phyloP scores from a whole-genome alignment of 345 rosid genomes.

The Populus simonii region DNA sequence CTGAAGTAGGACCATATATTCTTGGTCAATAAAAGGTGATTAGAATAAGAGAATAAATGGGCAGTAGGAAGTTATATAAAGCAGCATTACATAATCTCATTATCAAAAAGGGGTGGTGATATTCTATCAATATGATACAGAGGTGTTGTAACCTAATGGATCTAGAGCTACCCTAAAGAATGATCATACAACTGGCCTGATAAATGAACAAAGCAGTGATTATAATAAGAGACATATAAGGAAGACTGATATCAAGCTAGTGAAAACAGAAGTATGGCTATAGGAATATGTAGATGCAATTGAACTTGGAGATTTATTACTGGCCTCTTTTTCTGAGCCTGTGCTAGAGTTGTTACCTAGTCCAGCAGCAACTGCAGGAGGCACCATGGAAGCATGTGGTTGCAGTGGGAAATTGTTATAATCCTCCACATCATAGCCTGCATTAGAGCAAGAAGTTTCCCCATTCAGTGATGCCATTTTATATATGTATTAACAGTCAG shows the following conservation, averaged over 20 bases:
- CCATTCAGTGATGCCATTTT: not conserved
- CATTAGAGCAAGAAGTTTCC: not conserved
- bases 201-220: conserved; percentile 1
- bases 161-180: not conserved
- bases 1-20: not conserved
- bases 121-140: not conserved
- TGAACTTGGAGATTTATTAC: conserved; percentile 34
- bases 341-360: conserved; percentile 34
- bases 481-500: not conserved
- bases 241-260: conserved; percentile 13
- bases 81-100: not conserved
- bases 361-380: conserved; percentile 71
- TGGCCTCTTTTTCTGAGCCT: conserved; percentile 29
- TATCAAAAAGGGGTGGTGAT: not conserved
- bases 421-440: conserved; percentile 70
- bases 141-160: not conserved
- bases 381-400: conserved; percentile 41
- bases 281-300: conserved; percentile 19
- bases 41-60: not conserved
- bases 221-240: conserved; percentile 22
- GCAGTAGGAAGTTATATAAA: not conserved
- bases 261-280: conserved; percentile 4
- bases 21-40: not conserved
- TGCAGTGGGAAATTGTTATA: conserved; percentile 20
- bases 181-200: not conserved